These are phyloP conservation scores for Spiromastix sp. DNA, from an alignment of 2,329 filamentous ascomycete species.

Conservation along the genomic window DNA sequence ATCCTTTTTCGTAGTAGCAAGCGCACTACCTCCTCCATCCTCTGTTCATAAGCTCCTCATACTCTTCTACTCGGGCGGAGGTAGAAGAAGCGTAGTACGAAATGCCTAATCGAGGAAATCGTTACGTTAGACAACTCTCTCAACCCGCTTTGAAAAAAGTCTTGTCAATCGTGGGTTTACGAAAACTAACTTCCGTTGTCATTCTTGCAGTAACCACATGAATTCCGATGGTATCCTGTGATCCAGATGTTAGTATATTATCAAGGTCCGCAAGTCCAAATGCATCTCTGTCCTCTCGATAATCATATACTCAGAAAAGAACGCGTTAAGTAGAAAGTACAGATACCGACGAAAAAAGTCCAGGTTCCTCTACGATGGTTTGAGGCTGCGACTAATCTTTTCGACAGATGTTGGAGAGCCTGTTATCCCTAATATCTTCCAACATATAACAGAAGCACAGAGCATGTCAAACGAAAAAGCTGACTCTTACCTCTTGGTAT, in stretches of 20 bases:
- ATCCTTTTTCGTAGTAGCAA: too few relatives aligned
- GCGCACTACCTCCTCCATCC: constrained; percentile 39
- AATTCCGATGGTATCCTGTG: constrained; percentile 36
- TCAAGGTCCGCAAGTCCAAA: background rate
- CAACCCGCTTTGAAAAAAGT: too few relatives aligned
- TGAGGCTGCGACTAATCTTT: background rate
- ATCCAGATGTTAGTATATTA: background rate
- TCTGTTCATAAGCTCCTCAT: constrained; percentile 37
- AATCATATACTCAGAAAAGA: background rate
- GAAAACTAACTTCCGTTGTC: constrained; percentile 33
- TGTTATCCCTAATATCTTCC: background rate
- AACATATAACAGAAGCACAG: background rate
- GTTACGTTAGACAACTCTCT: too few relatives aligned
- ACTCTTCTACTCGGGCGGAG: constrained; percentile 34
- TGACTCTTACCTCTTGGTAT: constrained; percentile 5
- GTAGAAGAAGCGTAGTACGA: constrained; percentile 38
- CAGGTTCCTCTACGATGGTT: background rate
- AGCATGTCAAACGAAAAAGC: background rate
- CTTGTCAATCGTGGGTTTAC: too few relatives aligned
- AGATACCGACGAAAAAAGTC: background rate
- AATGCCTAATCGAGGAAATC: constrained; percentile 26
- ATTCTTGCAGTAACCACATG: constrained; percentile 40
- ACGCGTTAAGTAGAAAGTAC: background rate
- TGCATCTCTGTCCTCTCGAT: background rate
- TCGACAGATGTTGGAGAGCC: too few relatives aligned